Base-by-base conservation (phyloP, 805 yeast species). In the Yamadazyma laniorum region DNA sequence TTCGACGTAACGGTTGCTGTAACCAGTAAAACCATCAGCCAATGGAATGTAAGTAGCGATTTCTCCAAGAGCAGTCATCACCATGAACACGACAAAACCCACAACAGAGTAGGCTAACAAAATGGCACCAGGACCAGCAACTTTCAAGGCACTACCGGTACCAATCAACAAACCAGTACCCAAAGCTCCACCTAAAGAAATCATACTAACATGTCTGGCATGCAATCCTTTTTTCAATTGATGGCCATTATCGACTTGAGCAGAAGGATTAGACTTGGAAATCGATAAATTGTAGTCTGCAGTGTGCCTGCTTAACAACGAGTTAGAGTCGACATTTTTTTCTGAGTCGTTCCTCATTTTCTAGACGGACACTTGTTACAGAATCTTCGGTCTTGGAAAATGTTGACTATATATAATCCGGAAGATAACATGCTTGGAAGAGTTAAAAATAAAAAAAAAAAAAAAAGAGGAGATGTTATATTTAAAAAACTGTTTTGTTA, bases 131-230 rank as follows among this genome's bases (percentile, higher is more conserved):
- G 83, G 91, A 6, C 95, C 95, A 11, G 86, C 88, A 9, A 70
- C 57, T n/a, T 72, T 67, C 39, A 85, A 67, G 1, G 90, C 80
- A 12, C 79, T 63, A 40, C 89, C 88, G 3, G 90, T 82, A 51
- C 90, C 88, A 48, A 85, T 81, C 47, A 85, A 66, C 40, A 85
- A 68, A 40, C 42, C 95, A 1, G 93, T 84, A 39, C 93, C 93
- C 36, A 85, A 62, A 6, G 91, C 85, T 49, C 93, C 91, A 49
- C 93, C 95, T 48, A 86, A 77, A 47, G 93, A 84, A 53, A 82
- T 79, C 84, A 82, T 79, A 39, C 79, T 72, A 45, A 80, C 70
- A 52, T 82, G 88, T 37, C 88, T 59, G 33, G 84, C 74, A 45
- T 72, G 65, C 42, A 72, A 53, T 35, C 62, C 63, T 43, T 69